Base-by-base conservation (phyloP, 768 basidiomycete species). In the Strobilomyces echinocephalus region DNA sequence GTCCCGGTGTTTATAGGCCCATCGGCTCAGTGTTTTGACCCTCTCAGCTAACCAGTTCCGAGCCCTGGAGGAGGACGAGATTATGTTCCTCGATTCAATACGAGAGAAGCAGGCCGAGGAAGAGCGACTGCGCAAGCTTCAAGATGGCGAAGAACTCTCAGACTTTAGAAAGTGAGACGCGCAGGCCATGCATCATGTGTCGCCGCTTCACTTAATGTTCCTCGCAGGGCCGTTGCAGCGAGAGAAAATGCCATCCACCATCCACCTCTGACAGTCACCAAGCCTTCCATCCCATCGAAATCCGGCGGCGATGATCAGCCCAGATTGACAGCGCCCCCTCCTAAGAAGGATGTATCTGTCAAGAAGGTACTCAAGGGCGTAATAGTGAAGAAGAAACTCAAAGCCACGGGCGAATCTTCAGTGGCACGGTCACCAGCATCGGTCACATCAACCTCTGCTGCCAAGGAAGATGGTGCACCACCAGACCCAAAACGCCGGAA, bases 51-150 rank as follows among this genome's bases (percentile, higher is more conserved):
- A 91, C 65, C 91, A 93, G 64, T 93, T 92, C 62, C 86, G 91
- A 51, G 88, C 91, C 5, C 73, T 93, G 35, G 91, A 93, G 64
- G 91, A 92, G 68, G 91, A 93, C 71, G 91, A 93, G 64, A 86
- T 93, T 57, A 83, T 88, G 77, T 93, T 93, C 64, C 79, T 93
- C 30, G 91, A 92, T 64, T 87, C 88, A 16, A 75, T 93, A 55
- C 76, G 86, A 56, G 86, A 91, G 67, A 81, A 82, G 46, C 82
- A 88, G 66, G 79, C 83, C 57, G 79, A 80, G 56, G 88, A 90
- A 70, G 91, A 93, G 65, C 81, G 83, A 15, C 75, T 83, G 51
- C 83, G 88, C 49, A 86, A 82, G 62, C 76, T 84, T 66, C 76
- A 79, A 61, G 91, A 93, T 51, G 87, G 85, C 6, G 85, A 88